Evolutionary conservation across 1,139 yeast species (phyloP).

Genomic region (Kodamaea plutei): DNA sequence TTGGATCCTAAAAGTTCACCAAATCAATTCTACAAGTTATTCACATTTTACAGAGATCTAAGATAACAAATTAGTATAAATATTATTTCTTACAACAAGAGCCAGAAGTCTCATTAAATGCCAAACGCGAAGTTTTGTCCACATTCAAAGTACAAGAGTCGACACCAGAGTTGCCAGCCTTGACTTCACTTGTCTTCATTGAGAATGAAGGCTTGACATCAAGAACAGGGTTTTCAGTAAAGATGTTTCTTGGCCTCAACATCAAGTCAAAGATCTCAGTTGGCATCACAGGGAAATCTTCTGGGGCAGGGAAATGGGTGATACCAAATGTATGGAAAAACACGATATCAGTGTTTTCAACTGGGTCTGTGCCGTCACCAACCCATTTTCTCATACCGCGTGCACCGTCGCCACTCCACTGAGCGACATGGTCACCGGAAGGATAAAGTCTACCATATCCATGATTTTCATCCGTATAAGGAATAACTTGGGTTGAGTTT

Average conservation of each 20-base stretch:
- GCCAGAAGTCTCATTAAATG: conserved; percentile 25
- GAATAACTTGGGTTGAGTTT: conserved; percentile 63
- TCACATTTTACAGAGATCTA: too few species aligned
- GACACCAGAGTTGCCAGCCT: conserved; percentile 28
- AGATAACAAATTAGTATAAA: too few species aligned
- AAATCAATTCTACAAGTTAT: too few species aligned
- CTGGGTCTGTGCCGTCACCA: conserved; percentile 57
- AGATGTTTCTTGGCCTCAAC: conserved; percentile 76
- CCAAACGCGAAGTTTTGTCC: conserved; percentile 41
- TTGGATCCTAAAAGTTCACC: too few species aligned
- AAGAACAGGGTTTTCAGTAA: conserved; percentile 70
- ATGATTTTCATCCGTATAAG: conserved; percentile 51
- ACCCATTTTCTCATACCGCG: conserved; percentile 72
- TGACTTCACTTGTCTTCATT: conserved; percentile 59
- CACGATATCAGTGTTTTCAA: conserved; percentile 68
- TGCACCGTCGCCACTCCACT: conserved; percentile 72
- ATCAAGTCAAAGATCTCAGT: conserved; percentile 73
- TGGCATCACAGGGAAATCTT: conserved; percentile 88
- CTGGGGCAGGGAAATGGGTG: conserved; percentile 85
- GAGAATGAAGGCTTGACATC: conserved; percentile 71
- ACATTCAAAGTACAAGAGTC: conserved; percentile 36
- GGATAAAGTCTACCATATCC: conserved; percentile 65
- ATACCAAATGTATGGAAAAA: conserved; percentile 80
- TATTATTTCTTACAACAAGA: conserved; percentile 17
- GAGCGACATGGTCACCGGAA: conserved; percentile 77